A percentile compares a stretch with the other conserved stretches of the same genome.
Conservation (phyloP, 2,329 filamentous ascomycete genomes). For the Colletotrichum sublineola region DNA sequence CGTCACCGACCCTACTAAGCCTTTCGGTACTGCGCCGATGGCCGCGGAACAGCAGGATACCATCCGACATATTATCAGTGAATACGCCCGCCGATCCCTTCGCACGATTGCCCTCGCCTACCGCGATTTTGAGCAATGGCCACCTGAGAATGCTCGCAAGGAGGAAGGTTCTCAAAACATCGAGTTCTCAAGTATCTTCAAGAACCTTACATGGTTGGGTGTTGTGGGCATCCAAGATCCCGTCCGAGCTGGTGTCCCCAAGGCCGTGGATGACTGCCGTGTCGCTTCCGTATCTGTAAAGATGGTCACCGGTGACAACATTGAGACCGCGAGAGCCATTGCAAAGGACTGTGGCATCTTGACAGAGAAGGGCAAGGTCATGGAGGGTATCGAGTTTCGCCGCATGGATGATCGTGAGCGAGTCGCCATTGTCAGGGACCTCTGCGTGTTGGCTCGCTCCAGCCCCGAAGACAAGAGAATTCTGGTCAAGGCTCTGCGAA, state of each 20-base stretch:
- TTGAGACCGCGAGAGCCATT: slow-evolving; percentile 64
- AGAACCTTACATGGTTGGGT: slow-evolving; percentile 57
- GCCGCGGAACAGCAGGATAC: slow-evolving; percentile 48
- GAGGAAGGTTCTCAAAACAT: slow-evolving; percentile 67
- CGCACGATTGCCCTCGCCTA: slow-evolving; percentile 76
- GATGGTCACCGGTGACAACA: slow-evolving; percentile 64
- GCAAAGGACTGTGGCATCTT: slow-evolving; percentile 67
- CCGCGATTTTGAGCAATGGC: slow-evolving; percentile 76
- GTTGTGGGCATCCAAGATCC: slow-evolving; percentile 48
- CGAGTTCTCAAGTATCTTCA: slow-evolving; percentile 60
- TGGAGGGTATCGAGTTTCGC: slow-evolving; percentile 72
- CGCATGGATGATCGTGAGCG: slow-evolving; percentile 64
- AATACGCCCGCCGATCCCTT: slow-evolving; percentile 76
- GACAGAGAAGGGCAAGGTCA: slow-evolving; percentile 69
- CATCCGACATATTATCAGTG: slow-evolving; percentile 52
- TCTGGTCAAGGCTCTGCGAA: slow-evolving; percentile 73
- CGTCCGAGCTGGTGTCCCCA: slow-evolving; percentile 42
- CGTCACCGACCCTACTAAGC: slow-evolving; percentile 60
- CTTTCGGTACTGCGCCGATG: slow-evolving; percentile 49
- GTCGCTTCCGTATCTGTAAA: slow-evolving; percentile 53
- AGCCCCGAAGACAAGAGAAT: slow-evolving; percentile 78
- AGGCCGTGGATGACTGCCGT: slow-evolving; percentile 40
- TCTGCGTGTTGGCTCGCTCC: slow-evolving; percentile 75
- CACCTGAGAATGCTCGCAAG: slow-evolving; percentile 73
- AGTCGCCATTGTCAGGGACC: slow-evolving; percentile 61